Evolutionary conservation across 805 yeast species (phyloP).

Genomic region (Wickerhamiella occidentalis): DNA sequence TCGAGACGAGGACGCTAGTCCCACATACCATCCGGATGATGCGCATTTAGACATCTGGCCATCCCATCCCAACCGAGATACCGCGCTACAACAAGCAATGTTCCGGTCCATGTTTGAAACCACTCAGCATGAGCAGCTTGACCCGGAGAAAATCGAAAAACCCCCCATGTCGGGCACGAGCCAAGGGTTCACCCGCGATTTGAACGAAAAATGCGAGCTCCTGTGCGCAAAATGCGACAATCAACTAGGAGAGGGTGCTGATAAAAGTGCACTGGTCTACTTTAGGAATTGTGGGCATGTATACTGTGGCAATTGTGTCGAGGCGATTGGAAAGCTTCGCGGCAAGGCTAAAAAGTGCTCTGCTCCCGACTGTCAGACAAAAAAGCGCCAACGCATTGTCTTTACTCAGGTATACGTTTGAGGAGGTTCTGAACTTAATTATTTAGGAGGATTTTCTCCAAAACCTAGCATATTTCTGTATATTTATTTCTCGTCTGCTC

Average conservation of each 20-base stretch:
- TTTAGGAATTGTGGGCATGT: conserved; percentile 68
- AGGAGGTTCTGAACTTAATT: too few relatives aligned
- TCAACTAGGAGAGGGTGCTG: conserved; percentile 38
- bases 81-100: conserved; percentile 1
- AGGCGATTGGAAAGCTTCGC: background rate
- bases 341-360: conserved; percentile 3
- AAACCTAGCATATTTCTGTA: too few relatives aligned
- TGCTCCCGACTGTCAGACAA: conserved; percentile 4
- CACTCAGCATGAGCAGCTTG: background rate
- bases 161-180: conserved; percentile 2
- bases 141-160: background rate
- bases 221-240: conserved; percentile 62
- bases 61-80: background rate
- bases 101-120: conserved; percentile 6
- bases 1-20: background rate
- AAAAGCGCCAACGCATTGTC: background rate
- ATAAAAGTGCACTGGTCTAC: conserved; percentile 32
- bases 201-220: conserved; percentile 30
- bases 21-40: background rate
- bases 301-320: conserved; percentile 73
- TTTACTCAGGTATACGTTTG: conserved; percentile 8
- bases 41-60: background rate
- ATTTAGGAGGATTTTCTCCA: too few relatives aligned
- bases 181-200: conserved; percentile 22
- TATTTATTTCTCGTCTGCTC: too few relatives aligned